Conservation (phyloP, 2,329 filamentous ascomycete genomes). For the Talaromyces albobiverticillius region DNA sequence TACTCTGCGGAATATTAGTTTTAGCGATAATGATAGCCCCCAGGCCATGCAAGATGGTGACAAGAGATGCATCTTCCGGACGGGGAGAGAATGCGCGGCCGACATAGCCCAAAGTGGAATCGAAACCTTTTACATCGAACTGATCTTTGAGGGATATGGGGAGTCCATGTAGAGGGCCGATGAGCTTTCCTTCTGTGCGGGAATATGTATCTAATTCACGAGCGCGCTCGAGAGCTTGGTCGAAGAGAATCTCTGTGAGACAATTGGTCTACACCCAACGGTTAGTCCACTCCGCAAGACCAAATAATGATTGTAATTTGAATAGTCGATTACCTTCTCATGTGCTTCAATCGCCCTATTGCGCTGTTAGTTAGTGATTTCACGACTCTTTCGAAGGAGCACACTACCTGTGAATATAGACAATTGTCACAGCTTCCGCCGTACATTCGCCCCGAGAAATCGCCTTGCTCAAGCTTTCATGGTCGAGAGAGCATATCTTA, state of each 20-base stretch:
- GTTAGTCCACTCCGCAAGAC: too few species aligned
- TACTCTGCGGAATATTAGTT: constrained; percentile 58
- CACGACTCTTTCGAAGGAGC: too few species aligned
- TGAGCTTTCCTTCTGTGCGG: constrained; percentile 21
- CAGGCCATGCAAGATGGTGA: neutral
- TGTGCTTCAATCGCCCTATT: too few species aligned
- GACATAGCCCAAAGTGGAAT: neutral
- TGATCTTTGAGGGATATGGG: constrained; percentile 37
- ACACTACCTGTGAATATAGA: too few species aligned
- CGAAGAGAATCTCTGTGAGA: constrained; percentile 38
- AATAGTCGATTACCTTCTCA: too few species aligned
- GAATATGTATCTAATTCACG: constrained; percentile 34
- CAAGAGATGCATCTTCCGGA: too few species aligned
- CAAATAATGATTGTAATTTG: too few species aligned
- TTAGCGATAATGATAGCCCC: constrained; percentile 56
- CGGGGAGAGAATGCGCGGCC: neutral
- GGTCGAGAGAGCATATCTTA: too few species aligned
- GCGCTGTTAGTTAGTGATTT: too few species aligned
- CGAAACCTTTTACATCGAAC: constrained; percentile 8
- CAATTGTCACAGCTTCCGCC: too few species aligned
- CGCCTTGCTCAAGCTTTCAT: too few species aligned
- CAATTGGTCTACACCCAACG: constrained; percentile 17
- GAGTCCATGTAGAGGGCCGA: constrained; percentile 39
- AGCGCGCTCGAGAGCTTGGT: constrained; percentile 32
- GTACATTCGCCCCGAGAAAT: too few species aligned